These are phyloP conservation scores for Alternaria brassicicola DNA, from an alignment of 2,329 filamentous ascomycete species.

Conservation along the genomic window DNA sequence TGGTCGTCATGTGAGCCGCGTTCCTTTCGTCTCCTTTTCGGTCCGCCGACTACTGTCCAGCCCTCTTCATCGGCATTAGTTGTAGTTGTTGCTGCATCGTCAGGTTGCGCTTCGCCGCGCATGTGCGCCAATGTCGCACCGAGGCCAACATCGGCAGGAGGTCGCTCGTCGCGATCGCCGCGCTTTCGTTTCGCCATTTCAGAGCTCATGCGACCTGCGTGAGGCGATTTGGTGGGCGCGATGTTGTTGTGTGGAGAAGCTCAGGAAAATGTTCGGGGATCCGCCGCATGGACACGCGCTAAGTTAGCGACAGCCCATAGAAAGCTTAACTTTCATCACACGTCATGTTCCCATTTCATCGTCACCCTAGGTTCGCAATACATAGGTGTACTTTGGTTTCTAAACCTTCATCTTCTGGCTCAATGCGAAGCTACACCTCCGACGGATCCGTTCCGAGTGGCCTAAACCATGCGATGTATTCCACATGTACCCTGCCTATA, in stretches of 20 bases:
- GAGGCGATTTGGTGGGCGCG: background rate
- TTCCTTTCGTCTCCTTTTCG: constrained; percentile 34
- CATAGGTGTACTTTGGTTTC: background rate
- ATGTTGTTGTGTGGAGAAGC: constrained; percentile 2
- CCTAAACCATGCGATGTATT: background rate
- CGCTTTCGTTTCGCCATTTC: constrained; percentile 44
- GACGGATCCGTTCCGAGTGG: too few relatives aligned
- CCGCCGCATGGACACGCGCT: background rate
- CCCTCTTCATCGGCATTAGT: constrained; percentile 28
- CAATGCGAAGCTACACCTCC: too few relatives aligned
- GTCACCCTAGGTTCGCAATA: background rate
- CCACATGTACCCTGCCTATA: background rate
- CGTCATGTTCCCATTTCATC: background rate
- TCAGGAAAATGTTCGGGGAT: constrained; percentile 7
- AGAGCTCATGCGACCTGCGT: constrained; percentile 12
- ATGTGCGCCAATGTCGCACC: constrained; percentile 40
- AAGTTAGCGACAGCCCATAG: background rate
- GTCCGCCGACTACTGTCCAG: constrained; percentile 38
- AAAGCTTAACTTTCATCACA: background rate
- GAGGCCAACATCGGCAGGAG: constrained; percentile 33
- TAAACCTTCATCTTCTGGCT: too few relatives aligned
- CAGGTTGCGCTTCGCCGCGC: constrained; percentile 24
- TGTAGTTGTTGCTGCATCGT: constrained; percentile 13
- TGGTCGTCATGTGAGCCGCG: constrained; percentile 6
- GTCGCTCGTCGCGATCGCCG: constrained; percentile 22